A percentile compares a stretch with the other conserved stretches of the same genome.
phyloP scores from a whole-genome alignment of 1,284 basidiomycete species.

The Cerrena zonata region DNA sequence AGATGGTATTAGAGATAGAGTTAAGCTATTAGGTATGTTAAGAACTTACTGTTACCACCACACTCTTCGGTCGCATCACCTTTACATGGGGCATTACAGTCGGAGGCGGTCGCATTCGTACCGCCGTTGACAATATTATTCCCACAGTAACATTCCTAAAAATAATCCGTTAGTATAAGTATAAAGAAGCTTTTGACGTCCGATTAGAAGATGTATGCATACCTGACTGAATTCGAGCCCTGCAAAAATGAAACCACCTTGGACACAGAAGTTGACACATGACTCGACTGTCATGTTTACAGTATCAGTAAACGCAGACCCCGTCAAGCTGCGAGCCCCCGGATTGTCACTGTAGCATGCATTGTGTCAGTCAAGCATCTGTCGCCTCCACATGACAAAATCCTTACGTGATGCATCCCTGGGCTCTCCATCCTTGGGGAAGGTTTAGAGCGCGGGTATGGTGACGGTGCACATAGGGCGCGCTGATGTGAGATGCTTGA shows the following conservation, averaged over 20 bases:
- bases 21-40: neutral
- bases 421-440: constrained; percentile 50
- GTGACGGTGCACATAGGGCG: constrained; percentile 6
- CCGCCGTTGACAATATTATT: constrained; percentile 46
- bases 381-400: constrained; percentile 4
- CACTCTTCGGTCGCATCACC: constrained; percentile 56
- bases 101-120: constrained; percentile 38
- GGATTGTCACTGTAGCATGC: constrained; percentile 42
- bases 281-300: constrained; percentile 58
- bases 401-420: constrained; percentile 58
- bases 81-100: constrained; percentile 59
- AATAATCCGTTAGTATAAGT: too few species aligned
- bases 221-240: constrained; percentile 56
- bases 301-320: constrained; percentile 38
- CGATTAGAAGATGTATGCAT: constrained; percentile 27
- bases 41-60: constrained; percentile 39
- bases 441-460: constrained; percentile 21
- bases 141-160: constrained; percentile 42
- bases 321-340: constrained; percentile 47
- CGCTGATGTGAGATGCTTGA: constrained; percentile 9
- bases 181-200: too few species aligned
- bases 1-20: neutral
- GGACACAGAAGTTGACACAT: constrained; percentile 57
- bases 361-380: constrained; percentile 6
- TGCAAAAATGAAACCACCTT: constrained; percentile 48